phyloP scores from a whole-genome alignment of 1,284 basidiomycete species.

The Naganishia sp. region DNA sequence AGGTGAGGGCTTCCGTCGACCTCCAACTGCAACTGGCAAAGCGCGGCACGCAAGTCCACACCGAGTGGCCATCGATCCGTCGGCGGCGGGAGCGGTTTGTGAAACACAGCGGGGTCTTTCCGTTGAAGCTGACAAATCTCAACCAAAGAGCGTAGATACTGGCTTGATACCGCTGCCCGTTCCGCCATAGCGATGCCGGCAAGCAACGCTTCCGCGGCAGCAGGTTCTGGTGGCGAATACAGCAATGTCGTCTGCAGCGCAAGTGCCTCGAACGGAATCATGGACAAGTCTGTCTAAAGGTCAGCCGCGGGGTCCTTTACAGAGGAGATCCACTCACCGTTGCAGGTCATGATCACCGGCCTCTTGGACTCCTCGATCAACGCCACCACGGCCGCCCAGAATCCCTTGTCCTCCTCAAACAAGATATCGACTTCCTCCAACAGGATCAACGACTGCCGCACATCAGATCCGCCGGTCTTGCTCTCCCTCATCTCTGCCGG shows the following conservation, averaged over 20 bases:
- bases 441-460: conserved; percentile 83
- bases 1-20: too few relatives aligned
- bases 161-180: neutral
- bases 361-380: conserved; percentile 78
- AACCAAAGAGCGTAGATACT: conserved; percentile 7
- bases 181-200: conserved; percentile 15
- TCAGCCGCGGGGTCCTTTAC: conserved; percentile 35
- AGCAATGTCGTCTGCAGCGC: conserved; percentile 73
- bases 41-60: conserved; percentile 28
- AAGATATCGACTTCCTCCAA: conserved; percentile 97
- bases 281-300: conserved; percentile 62
- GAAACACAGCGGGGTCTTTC: conserved; percentile 1
- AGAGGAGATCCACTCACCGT: conserved; percentile 63
- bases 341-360: conserved; percentile 89
- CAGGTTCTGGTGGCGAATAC: conserved; percentile 64
- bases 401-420: conserved; percentile 84
- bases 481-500: neutral
- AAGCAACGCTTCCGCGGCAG: conserved; percentile 16
- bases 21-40: conserved; percentile 31
- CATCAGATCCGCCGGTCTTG: conserved; percentile 24
- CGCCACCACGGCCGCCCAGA: conserved; percentile 81
- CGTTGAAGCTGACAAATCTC: conserved; percentile 11
- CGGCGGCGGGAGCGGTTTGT: conserved; percentile 6
- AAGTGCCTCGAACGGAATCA: conserved; percentile 69
- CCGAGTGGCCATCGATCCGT: conserved; percentile 2